Base-by-base conservation (phyloP, 2,329 filamentous ascomycete genomes). In the Fusarium buxicola region DNA sequence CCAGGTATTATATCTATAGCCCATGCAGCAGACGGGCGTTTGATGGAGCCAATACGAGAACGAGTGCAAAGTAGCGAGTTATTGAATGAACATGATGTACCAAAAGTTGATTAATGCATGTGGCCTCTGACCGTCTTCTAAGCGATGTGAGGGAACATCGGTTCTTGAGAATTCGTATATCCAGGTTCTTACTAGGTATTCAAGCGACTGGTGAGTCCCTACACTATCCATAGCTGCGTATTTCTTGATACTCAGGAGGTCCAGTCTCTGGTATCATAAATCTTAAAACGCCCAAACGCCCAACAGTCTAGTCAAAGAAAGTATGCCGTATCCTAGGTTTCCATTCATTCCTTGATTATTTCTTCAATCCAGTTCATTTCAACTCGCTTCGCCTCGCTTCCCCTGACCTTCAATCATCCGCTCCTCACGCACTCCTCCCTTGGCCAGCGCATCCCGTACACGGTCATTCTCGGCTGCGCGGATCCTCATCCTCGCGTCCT, bases 401-500 rank as follows among this genome's bases (percentile, higher is more conserved):
- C 47, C 41, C 15, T 65, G 52, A 5, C 73, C 76, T 2, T 81
- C 81, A 43, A 83, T 79, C 61, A 82, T 63, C 1, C 71, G 69
- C 25, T 78, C 76, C 28, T 77, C 74, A 38, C 76, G 78, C 21
- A 73, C 36, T 50, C 78, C 76, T 4, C 80, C 80, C 59, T 79
- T 79, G 12, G 80, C 78, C 50, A 88, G 68, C 3, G 82, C 83
- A 67, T 84, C 80, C 52, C 80, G 76, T 24, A 88, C 77, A 47
- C 83, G 77, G 30, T 89, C 84, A 36, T 86, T 81, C 77, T 91
- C 87, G 13, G 85, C 75, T 27, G 80, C 82, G 50, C 84, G 79
- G 15, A 86, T 84, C 59, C 85, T 83, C 36, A 84, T 81, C 57
- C 90, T 81, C 41, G 88, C 87, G 18, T 78, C 76, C 72, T 92